Evolutionary conservation across 441 rosid species (phyloP).

Genomic region (Sinapis alba): DNA sequence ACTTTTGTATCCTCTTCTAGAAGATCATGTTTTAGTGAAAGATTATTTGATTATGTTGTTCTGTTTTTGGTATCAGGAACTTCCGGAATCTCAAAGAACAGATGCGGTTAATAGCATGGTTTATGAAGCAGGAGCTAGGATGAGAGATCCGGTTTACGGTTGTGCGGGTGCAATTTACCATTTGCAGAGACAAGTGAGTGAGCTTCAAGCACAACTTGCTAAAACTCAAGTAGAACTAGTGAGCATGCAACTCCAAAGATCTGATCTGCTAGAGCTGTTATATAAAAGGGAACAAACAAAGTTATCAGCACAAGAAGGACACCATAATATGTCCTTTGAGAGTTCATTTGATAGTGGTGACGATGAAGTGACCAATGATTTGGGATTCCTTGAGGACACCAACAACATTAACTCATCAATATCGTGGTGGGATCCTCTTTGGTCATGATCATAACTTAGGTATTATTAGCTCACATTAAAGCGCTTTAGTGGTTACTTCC

Average conservation of each 20-base stretch:
- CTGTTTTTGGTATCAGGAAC: constrained; percentile 45
- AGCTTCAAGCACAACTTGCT: constrained; percentile 74
- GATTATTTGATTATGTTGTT: not conserved
- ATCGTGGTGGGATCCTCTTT: constrained; percentile 73
- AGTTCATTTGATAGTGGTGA: constrained; percentile 45
- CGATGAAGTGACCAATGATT: constrained; percentile 47
- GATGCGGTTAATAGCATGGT: constrained; percentile 89
- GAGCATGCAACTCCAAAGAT: constrained; percentile 60
- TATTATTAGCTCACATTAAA: constrained; percentile 37
- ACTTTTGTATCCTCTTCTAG: constrained; percentile 9
- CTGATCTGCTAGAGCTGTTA: constrained; percentile 53
- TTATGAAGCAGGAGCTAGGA: constrained; percentile 70
- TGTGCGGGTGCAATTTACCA: constrained; percentile 78
- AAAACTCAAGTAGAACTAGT: constrained; percentile 66
- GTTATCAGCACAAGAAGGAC: constrained; percentile 35
- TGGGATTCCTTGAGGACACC: constrained; percentile 58
- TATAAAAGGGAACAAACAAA: constrained; percentile 48
- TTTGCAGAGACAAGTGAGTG: constrained; percentile 66
- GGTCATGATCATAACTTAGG: constrained; percentile 54
- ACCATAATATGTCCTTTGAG: constrained; percentile 35
- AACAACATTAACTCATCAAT: constrained; percentile 35
- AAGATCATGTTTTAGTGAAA: not conserved
- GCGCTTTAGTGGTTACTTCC: constrained; percentile 42
- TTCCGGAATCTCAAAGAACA: constrained; percentile 67
- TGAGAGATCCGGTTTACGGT: constrained; percentile 75